Evolutionary conservation across 805 yeast genomes (phyloP).

Genomic region (Zygotorulaspora florentina): DNA sequence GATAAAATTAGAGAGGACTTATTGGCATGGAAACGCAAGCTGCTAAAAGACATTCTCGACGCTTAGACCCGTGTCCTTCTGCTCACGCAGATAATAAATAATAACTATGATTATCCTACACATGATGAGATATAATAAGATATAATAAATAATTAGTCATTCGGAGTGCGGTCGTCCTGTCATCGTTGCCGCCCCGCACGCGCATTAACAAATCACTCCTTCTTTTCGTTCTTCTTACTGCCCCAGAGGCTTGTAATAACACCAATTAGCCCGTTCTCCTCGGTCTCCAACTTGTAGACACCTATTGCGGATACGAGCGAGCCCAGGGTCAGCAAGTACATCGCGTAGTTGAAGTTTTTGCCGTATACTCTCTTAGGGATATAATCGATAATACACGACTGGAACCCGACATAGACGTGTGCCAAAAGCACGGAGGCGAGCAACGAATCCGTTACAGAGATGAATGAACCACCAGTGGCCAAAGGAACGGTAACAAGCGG

Average conservation of each 20-base stretch:
- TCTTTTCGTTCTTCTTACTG: constrained; percentile 19
- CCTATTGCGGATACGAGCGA: constrained; percentile 71
- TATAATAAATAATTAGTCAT: not conserved
- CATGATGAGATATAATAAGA: not conserved
- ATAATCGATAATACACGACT: constrained; percentile 89
- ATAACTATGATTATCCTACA: not conserved
- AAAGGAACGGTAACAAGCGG: constrained; percentile 78
- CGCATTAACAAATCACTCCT: not conserved
- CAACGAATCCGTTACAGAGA: constrained; percentile 68
- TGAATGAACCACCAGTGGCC: constrained; percentile 58
- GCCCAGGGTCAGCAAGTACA: constrained; percentile 66
- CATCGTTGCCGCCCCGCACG: not conserved
- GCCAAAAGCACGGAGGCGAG: constrained; percentile 62
- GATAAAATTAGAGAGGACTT: constrained; percentile 3
- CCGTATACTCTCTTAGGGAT: constrained; percentile 87
- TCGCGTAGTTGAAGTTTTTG: constrained; percentile 62
- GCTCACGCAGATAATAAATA: no score
- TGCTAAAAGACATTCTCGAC: constrained; percentile 4
- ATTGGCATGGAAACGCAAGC: constrained; percentile 5
- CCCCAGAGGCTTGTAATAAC: constrained; percentile 62
- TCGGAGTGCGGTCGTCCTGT: not conserved
- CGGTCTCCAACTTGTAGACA: constrained; percentile 73
- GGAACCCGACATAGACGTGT: constrained; percentile 84
- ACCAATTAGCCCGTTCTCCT: constrained; percentile 72
- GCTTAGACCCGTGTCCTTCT: not conserved